These are phyloP conservation scores for Pseudotulostoma volvatum DNA, from an alignment of 495 filamentous ascomycete species.

Conservation along the genomic window DNA sequence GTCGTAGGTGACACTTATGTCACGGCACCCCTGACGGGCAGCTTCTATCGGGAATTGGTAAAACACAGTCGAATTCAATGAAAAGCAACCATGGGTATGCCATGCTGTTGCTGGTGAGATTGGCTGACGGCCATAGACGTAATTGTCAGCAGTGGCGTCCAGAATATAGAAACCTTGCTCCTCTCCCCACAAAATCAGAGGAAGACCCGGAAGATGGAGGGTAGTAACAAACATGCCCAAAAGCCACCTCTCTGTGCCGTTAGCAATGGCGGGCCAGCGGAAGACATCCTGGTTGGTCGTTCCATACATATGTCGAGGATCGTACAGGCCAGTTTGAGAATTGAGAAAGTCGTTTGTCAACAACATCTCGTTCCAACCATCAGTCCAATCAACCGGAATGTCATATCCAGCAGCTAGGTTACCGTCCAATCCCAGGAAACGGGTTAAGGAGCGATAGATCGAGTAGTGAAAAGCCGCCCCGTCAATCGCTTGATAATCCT, in stretches of 20 bases:
- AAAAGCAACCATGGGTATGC: slow-evolving; percentile 55
- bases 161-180: slow-evolving; percentile 54
- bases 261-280: slow-evolving; percentile 51
- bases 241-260: slow-evolving; percentile 44
- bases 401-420: slow-evolving; percentile 44
- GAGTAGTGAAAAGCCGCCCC: slow-evolving; percentile 56
- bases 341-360: slow-evolving; percentile 51
- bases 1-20: slow-evolving; percentile 41
- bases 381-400: slow-evolving; percentile 42
- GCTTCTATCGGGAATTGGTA: slow-evolving; percentile 41
- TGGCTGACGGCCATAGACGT: slow-evolving; percentile 52
- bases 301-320: slow-evolving; percentile 57
- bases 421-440: slow-evolving; percentile 51
- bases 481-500: slow-evolving; percentile 42
- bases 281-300: slow-evolving; percentile 61
- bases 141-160: slow-evolving; percentile 51
- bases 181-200: slow-evolving; percentile 50
- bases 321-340: slow-evolving; percentile 47
- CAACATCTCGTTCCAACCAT: slow-evolving; percentile 44
- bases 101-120: slow-evolving; percentile 53
- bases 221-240: slow-evolving; percentile 49
- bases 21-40: slow-evolving; percentile 40
- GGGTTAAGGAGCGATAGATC: slow-evolving; percentile 48
- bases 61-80: slow-evolving; percentile 38
- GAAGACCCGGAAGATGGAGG: slow-evolving; percentile 49